Evolutionary conservation across 176 grass and related monocot genomes (phyloP).

Genomic region (Carex scoparia): DNA sequence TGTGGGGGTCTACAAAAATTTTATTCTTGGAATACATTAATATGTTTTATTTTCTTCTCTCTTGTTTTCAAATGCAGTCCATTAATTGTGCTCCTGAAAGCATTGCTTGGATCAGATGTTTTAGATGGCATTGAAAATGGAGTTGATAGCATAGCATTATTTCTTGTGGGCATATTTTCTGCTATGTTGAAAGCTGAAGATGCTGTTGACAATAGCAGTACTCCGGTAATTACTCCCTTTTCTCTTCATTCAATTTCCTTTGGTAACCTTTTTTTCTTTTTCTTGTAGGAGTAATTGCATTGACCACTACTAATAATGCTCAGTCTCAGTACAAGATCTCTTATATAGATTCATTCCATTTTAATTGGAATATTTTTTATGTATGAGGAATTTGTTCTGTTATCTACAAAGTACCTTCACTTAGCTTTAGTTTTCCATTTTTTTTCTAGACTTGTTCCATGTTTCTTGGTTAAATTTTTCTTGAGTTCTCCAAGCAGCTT

Average conservation of each 20-base stretch:
- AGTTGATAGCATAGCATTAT: constrained; percentile 34
- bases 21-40: constrained; percentile 4
- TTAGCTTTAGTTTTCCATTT: not conserved
- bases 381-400: not conserved
- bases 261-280: constrained; percentile 20
- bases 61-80: constrained; percentile 61
- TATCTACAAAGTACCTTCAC: not conserved
- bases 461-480: not conserved
- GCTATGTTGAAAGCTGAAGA: constrained; percentile 86
- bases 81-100: constrained; percentile 63
- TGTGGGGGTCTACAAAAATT: not conserved
- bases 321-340: not conserved
- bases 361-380: not conserved
- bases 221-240: constrained; percentile 42
- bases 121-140: constrained; percentile 36
- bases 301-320: not conserved
- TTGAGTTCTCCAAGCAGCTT: not conserved
- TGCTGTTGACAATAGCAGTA: constrained; percentile 44
- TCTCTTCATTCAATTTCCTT: constrained; percentile 19
- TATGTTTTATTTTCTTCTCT: not conserved
- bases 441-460: not conserved
- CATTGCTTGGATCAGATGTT: constrained; percentile 47
- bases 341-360: not conserved
- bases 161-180: constrained; percentile 66
- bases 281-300: constrained; percentile 1